A percentile compares a stretch with the other conserved stretches of the same genome.
Evolutionary conservation across 352 stramenopile species (phyloP).

Genomic region (Globisporangium megalacanthum): DNA sequence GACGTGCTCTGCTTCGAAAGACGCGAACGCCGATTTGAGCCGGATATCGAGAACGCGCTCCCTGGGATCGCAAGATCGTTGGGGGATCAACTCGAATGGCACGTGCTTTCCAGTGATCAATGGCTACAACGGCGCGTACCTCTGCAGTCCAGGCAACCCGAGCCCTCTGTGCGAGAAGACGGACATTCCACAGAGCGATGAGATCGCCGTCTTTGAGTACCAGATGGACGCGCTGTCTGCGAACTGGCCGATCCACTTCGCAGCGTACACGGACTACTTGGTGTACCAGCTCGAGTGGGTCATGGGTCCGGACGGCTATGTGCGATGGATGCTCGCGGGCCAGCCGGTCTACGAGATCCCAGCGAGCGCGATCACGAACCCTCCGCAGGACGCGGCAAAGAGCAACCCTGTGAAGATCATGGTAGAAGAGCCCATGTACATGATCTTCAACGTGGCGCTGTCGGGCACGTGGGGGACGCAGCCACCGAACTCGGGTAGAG

Average conservation of each 20-base stretch:
- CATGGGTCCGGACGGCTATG: constrained; percentile 39
- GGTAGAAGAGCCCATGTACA: constrained; percentile 92
- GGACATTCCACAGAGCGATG: constrained; percentile 13
- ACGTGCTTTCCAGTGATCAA: constrained; percentile 62
- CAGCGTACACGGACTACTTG: constrained; percentile 78
- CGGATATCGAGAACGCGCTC: too few relatives aligned
- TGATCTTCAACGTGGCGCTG: constrained; percentile 95
- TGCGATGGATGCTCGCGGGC: constrained; percentile 77
- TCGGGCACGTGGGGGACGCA: constrained; percentile 84
- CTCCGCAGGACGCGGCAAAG: constrained; percentile 38
- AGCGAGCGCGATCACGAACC: constrained; percentile 40
- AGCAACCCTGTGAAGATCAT: constrained; percentile 87
- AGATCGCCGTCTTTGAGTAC: constrained; percentile 46
- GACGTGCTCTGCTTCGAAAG: constrained; percentile 40
- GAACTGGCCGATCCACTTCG: constrained; percentile 81
- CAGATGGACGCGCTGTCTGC: constrained; percentile 93
- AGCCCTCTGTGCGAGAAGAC: constrained; percentile 20
- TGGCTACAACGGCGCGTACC: constrained; percentile 44
- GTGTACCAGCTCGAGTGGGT: constrained; percentile 74
- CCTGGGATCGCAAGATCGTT: constrained; percentile 22
- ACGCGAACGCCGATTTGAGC: constrained; percentile 42
- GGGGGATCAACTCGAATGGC: constrained; percentile 57
- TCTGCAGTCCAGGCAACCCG: constrained; percentile 53
- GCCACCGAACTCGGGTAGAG: constrained; percentile 55
- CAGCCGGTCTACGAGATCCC: constrained; percentile 87